Evolutionary conservation across 2,329 filamentous ascomycete genomes (phyloP), one percentile per base, ranked within the genome.

Genomic region (Colletotrichum musae): DNA sequence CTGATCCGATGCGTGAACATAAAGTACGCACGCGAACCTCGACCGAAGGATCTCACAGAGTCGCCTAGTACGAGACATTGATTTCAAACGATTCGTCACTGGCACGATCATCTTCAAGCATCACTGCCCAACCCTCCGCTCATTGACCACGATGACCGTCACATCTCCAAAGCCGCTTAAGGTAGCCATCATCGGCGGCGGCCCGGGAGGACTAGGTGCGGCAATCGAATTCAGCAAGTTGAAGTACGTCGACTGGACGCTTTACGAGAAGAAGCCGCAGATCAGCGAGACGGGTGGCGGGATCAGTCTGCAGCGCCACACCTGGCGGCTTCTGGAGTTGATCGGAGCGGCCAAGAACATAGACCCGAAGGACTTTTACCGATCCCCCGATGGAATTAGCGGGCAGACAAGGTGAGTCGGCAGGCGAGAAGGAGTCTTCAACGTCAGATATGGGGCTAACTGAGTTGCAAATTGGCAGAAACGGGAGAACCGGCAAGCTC

Each of bases 281-380:
- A 77, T 81, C 62, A 80, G 79, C 21, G 80, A 81, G 60, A 79
- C 77, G 0, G 79, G 80, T 6, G 78, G 77, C 5, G 80, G 80
- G n/a, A 80, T 81, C 57, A 79, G 75, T 32, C 63, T 81, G 5
- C 78, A 80, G 50, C 73, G 68, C 1, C 74, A 80, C 48, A 81
- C 79, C 1, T 81, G 79, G 79, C 75, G 75, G 12, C 71, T 81
- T 64, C 73, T 81, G 5, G 76, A 78, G 67, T 72, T 73, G 53
- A 74, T 78, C 9, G 79, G 77, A 2, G 76, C 76, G 12, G 74
- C 79, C 3, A 75, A 77, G 26, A 75, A 77, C 36, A 75, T 79
- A 6, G 70, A 76, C 13, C 73, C 77, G 1, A 69, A 73, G 1
- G 77, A 80, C 51, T 76, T 76, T n/a, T 79, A 75, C 52, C 73